Evolutionary conservation across 495 filamentous ascomycete species (phyloP).

Genomic region (Penicillium paradoxum): DNA sequence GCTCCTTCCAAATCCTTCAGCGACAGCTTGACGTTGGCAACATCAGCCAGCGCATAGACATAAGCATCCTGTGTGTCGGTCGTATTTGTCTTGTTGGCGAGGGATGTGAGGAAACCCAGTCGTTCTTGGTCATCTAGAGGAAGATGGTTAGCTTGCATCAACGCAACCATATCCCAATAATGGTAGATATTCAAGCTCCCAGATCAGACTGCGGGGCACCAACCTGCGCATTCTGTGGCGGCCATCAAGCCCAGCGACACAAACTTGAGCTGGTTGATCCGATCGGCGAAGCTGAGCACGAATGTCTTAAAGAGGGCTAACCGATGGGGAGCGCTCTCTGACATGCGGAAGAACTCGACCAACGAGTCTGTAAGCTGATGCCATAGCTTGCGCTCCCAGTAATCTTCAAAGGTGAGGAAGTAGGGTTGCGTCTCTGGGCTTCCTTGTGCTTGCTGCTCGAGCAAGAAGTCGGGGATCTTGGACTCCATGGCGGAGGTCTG

Average conservation of each 20-base stretch:
- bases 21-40: conserved; percentile 81
- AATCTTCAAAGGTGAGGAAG: conserved; percentile 92
- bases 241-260: conserved; percentile 84
- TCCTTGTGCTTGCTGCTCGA: conserved; percentile 75
- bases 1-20: conserved; percentile 70
- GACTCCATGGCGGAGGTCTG: conserved; percentile 60
- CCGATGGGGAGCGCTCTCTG: conserved; percentile 75
- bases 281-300: conserved; percentile 91
- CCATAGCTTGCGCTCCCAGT: conserved; percentile 98
- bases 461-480: conserved; percentile 86
- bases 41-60: conserved; percentile 86
- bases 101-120: conserved; percentile 75
- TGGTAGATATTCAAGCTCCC: background rate
- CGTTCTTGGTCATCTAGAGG: conserved; percentile 77
- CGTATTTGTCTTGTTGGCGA: conserved; percentile 85
- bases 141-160: conserved; percentile 6
- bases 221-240: conserved; percentile 82
- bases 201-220: conserved; percentile 7
- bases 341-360: conserved; percentile 80
- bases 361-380: conserved; percentile 92
- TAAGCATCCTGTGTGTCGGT: conserved; percentile 92
- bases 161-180: background rate
- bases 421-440: conserved; percentile 81
- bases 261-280: conserved; percentile 98
- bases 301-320: conserved; percentile 90